A percentile compares a stretch with the other conserved stretches of the same genome.
Evolutionary conservation across 306 rosid species (phyloP).

Genomic region (Mimosa pudica): DNA sequence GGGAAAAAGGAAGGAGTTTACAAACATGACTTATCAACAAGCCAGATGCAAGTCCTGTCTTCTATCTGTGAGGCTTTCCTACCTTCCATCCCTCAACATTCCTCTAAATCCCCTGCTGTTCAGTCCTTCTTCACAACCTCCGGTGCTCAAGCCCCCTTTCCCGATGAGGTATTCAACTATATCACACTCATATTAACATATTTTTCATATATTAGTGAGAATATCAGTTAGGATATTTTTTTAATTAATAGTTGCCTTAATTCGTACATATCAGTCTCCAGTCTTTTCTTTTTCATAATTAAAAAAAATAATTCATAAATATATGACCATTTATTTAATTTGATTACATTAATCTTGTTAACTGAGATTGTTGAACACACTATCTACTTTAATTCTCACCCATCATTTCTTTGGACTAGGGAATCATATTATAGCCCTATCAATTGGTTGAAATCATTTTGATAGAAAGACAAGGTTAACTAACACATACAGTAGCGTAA

Average conservation of each 20-base stretch:
- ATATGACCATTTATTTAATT: no score
- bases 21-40: constrained; percentile 66
- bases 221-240: no score
- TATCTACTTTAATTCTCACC: no score
- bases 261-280: no score
- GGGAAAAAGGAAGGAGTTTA: constrained; percentile 43
- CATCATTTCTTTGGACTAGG: no score
- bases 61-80: constrained; percentile 74
- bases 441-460: not conserved
- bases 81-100: constrained; percentile 48
- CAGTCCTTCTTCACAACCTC: constrained; percentile 50
- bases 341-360: no score
- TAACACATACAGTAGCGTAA: no score
- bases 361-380: no score
- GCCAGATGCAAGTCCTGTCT: constrained; percentile 61
- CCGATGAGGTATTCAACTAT: constrained; percentile 63
- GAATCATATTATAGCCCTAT: not conserved
- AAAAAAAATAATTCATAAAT: not conserved
- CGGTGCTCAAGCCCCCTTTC: constrained; percentile 63
- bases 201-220: no score
- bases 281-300: not conserved
- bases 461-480: not conserved
- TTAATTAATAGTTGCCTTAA: no score
- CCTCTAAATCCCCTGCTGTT: constrained; percentile 35
- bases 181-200: no score